Base-by-base conservation (phyloP, 2,329 filamentous ascomycete species). In the Exophiala viscosa region DNA sequence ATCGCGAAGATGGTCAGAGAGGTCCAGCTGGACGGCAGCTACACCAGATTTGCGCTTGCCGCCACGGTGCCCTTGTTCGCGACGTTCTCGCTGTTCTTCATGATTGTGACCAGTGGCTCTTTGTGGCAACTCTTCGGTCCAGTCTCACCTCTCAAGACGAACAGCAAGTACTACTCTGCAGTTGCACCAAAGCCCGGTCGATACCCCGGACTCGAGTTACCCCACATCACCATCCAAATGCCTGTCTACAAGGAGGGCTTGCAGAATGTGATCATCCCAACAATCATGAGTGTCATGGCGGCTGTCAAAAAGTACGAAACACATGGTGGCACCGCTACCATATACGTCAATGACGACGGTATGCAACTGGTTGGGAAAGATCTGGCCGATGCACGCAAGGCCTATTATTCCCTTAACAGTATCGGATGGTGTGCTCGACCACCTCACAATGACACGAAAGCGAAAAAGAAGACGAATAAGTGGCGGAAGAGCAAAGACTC, bases 241-340 rank as follows among this genome's bases (percentile, higher is more conserved):
- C 89, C 89, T 4, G 87, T 93, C 0, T 95, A 92, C 75, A 93
- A 91, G 69, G 89, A 93, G 68, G 87, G 88, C 60, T 77, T 95
- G 3, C 72, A 73, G 28, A 82, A 76, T 56, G 88, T 93, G 63
- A 81, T 82, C 57, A 71, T 71, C 40, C 80, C 80, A 0, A 82
- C 80, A 0, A 73, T 82, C 35, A 70, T 74, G 13, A 81, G 77
- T 2, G 66, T 82, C 28, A 80, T 80, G 62, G 73, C 74, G 13
- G 80, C 79, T 18, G 81, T 82, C 55, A 77, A 77, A 34, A 78
- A 78, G 13, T 83, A 82, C 57, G 79, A 82, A 59, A 76, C 90
- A 65, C 78, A 80, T 62, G 61, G 64, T 56, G 63, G 68, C 20
- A 61, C 62, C 43, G 64, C 67, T 23, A 65, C 65, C 11, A 67